phyloP scores from a whole-genome alignment of 495 filamentous ascomycete genomes.

The Astrocystis sublimbata region DNA sequence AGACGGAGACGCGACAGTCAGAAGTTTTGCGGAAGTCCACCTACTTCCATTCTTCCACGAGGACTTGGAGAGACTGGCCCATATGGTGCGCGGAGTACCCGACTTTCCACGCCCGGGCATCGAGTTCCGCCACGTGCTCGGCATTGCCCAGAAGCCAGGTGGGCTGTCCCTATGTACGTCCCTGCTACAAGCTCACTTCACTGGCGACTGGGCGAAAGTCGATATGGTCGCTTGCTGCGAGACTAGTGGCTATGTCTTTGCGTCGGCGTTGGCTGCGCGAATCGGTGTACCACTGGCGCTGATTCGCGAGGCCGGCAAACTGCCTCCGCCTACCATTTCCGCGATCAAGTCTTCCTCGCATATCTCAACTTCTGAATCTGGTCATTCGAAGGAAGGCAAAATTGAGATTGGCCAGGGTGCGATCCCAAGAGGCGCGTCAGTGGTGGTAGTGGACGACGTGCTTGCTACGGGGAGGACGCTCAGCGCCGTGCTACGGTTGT shows the following conservation, averaged over 20 bases:
- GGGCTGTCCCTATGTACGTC: conserved; percentile 57
- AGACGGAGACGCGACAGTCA: conserved; percentile 39
- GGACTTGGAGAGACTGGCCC: conserved; percentile 50
- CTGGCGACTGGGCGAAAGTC: conserved; percentile 51
- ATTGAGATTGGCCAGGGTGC: conserved; percentile 57
- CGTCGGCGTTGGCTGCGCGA: conserved; percentile 51
- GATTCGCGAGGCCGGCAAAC: conserved; percentile 61
- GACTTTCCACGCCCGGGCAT: conserved; percentile 56
- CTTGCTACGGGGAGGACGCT: conserved; percentile 62
- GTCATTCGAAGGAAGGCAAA: conserved; percentile 34
- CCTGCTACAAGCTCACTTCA: conserved; percentile 52
- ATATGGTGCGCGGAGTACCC: conserved; percentile 53
- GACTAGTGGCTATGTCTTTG: conserved; percentile 60
- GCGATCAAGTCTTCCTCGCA: conserved; percentile 53
- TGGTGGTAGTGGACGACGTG: conserved; percentile 67
- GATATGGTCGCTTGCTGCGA: conserved; percentile 55
- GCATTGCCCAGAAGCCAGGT: conserved; percentile 55
- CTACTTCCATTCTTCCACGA: conserved; percentile 55
- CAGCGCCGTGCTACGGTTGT: conserved; percentile 56
- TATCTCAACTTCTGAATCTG: conserved; percentile 53
- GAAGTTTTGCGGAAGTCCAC: conserved; percentile 45
- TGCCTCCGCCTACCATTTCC: conserved; percentile 59
- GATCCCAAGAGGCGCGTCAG: conserved; percentile 45
- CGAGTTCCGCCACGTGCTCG: conserved; percentile 61
- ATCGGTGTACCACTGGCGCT: conserved; percentile 52